Base-by-base conservation (phyloP, 495 filamentous ascomycete species). In the Apiosordaria backusii region DNA sequence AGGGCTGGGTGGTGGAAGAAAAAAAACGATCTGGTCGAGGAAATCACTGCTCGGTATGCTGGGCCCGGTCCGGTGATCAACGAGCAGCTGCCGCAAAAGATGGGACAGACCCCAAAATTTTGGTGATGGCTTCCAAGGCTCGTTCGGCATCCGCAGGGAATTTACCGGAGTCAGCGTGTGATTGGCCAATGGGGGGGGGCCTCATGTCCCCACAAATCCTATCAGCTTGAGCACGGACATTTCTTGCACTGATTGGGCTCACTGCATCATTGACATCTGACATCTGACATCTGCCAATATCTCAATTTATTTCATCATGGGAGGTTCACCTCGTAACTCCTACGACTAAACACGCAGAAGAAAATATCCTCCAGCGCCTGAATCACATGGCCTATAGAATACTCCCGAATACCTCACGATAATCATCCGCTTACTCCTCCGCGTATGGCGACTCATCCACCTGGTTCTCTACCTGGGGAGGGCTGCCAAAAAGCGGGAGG, bases 111-210 rank as follows among this genome's bases (percentile, higher is more conserved):
- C 59, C 59, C 24, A 73, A 73, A 72, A 69, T 71, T 72, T 67
- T 71, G 68, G 70, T 63, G 61, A 66, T 61, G 65, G 18, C 50
- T n/a, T 50, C 59, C n/a, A 55, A 6, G 52, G 52, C 52, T n/a
- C 13, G 19, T 25, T 24, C 58, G 58, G 26, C 58, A n/a, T 35
- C 61, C 40, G 50, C 61, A 55, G 65, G 40, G 62, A 67, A 24
- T 65, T 64, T 53, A 55, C 45, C 40, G 60, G 29, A 50, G 9
- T 22, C 16, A 26, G 10, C n/a, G 27, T 16, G 15, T 54, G 21
- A 70, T 62, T 70, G 69, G 71, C 54, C 68, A 70, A 70, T 70
- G 29, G 61, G 50, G 18, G 2, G 59, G 35, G n/a, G n/a, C n/a
- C n/a, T 29, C 3, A 45, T 7, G 3, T 0, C 35, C 35, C 35